Base-by-base conservation (phyloP, 2,329 filamentous ascomycete species). In the Paramyrothecium sp. region DNA sequence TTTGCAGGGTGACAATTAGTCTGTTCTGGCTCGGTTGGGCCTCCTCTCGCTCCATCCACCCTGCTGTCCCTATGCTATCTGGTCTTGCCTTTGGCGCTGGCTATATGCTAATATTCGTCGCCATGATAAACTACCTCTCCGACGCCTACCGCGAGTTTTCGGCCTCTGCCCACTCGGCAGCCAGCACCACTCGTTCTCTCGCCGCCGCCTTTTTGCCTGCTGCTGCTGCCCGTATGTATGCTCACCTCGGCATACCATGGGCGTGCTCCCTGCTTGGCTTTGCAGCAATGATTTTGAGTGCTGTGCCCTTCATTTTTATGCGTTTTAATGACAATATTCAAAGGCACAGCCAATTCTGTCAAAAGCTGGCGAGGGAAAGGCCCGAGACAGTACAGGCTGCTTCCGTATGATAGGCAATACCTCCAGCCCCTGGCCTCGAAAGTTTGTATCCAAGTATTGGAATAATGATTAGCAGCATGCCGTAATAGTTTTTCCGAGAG, bases 1-100 rank as follows among this genome's bases (percentile, higher is more conserved):
- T 10, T 30, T 30, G n/a, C 10, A 54, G 56, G 22, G 47, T 64
- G 7, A 59, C 60, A 1, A 22, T 57, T 0, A 62, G 62, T 2
- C 53, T 65, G 2, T 65, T 65, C 13, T 63, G 63, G 63, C 53
- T 63, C 0, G 63, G 63, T 0, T 65, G 63, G 63, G 59, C 63
- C 16, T 53, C 57, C 1, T 17, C 22, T 2, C 7, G 19, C 10
- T 46, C 50, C 5, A 34, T 58, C 13, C 46, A 53, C 11, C 26
- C 47, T 2, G 51, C 47, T 46, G 13, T 58, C 2, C 51, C 57
- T 5, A 26, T 51, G 1, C 20, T 58, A 16, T 50, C 51, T 10
- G 54, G 51, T 3, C 10, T 58, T 2, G 33, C 48, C 16, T 58
- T 58, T 20, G 54, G 54, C 3, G 30, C 23, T 3, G 54, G 54